Percentiles rank a stretch among this genome's conserved stretches.
These are phyloP conservation scores for Butyriboletus loyo DNA, from an alignment of 768 basidiomycete species.

Conservation along the genomic window DNA sequence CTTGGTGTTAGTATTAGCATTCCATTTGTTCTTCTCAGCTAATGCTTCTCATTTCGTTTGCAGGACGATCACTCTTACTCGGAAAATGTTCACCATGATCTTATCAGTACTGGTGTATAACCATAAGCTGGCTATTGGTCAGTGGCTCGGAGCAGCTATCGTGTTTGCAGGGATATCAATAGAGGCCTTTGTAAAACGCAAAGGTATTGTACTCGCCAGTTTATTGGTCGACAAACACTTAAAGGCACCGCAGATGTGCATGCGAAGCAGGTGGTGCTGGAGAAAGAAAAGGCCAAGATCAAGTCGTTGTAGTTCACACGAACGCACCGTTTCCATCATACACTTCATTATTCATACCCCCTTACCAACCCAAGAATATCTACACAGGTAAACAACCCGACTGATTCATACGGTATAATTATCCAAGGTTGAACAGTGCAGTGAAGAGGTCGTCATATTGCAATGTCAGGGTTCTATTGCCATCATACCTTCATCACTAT, in stretches of 20 bases:
- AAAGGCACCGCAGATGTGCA: constrained; percentile 60
- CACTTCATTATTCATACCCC: constrained; percentile 11
- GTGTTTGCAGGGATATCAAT: constrained; percentile 96
- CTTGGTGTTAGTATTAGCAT: constrained; percentile 60
- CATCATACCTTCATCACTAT: constrained; percentile 36
- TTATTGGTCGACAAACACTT: neutral
- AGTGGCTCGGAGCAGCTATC: constrained; percentile 89
- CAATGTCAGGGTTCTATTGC: constrained; percentile 25
- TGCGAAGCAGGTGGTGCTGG: constrained; percentile 72
- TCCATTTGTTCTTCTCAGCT: neutral
- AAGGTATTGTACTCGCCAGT: constrained; percentile 48
- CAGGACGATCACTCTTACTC: constrained; percentile 92
- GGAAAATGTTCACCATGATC: constrained; percentile 98
- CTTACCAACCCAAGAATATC: constrained; percentile 11
- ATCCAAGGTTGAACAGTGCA: constrained; percentile 4
- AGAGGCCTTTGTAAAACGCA: constrained; percentile 88
- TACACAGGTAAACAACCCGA: constrained; percentile 13
- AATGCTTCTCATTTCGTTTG: constrained; percentile 4
- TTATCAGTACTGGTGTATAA: constrained; percentile 91
- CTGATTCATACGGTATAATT: constrained; percentile 27
- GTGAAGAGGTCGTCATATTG: neutral
- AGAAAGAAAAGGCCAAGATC: constrained; percentile 81
- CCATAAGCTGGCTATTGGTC: constrained; percentile 77
- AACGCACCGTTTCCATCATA: neutral
- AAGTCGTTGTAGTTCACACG: constrained; percentile 68